phyloP scores from a whole-genome alignment of 177 flowering plant genomes.

The Vitis hybrid region DNA sequence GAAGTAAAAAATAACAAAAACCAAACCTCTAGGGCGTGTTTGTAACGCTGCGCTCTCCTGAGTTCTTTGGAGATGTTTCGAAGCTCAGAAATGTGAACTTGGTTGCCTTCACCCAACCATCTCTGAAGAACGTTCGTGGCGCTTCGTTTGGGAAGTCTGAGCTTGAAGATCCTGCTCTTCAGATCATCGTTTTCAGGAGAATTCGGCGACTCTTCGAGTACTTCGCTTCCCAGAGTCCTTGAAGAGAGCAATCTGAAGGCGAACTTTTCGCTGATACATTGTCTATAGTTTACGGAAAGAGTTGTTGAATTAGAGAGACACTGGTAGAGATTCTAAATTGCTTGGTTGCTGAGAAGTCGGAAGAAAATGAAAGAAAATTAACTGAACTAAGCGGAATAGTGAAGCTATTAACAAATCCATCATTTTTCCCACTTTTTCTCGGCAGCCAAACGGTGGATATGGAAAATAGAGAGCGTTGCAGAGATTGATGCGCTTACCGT shows the following conservation, averaged over 20 bases:
- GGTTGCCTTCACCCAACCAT: constrained; percentile 73
- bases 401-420: too few species aligned
- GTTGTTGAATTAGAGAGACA: neutral
- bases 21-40: constrained; percentile 92
- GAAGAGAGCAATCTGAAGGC: constrained; percentile 17
- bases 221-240: constrained; percentile 16
- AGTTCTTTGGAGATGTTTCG: constrained; percentile 68
- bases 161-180: constrained; percentile 68
- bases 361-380: neutral
- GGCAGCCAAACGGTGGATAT: constrained; percentile 4
- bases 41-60: constrained; percentile 64
- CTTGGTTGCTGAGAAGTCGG: neutral
- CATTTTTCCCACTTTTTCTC: constrained; percentile 5
- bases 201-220: constrained; percentile 7
- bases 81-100: constrained; percentile 51
- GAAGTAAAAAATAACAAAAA: neutral
- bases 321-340: neutral
- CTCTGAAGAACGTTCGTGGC: constrained; percentile 56
- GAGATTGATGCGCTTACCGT: constrained; percentile 25
- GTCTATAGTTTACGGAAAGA: constrained; percentile 8
- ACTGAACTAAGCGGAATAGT: too few species aligned
- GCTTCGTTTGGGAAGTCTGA: constrained; percentile 82
- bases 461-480: neutral
- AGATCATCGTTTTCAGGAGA: constrained; percentile 47
- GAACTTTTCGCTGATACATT: constrained; percentile 1